These are phyloP conservation scores for Vaccinium macrocarpon DNA, from an alignment of 148 eudicot species.

Conservation along the genomic window DNA sequence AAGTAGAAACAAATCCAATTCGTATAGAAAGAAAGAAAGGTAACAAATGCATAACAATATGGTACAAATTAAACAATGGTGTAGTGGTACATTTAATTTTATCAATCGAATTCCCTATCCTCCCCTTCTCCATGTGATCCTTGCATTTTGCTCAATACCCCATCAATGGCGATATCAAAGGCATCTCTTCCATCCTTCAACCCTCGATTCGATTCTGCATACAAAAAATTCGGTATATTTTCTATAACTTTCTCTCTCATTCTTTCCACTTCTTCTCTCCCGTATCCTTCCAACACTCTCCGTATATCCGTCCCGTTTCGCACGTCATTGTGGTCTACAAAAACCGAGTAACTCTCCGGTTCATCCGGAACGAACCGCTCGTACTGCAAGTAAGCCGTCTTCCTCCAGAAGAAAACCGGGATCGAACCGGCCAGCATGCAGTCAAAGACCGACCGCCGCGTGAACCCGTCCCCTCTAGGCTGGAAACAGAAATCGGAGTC, in stretches of 20 bases:
- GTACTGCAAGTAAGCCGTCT: constrained; percentile 79
- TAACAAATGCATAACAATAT: not conserved
- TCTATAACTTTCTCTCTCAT: constrained; percentile 93
- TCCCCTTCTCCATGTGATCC: constrained; percentile 16
- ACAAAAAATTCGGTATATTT: constrained; percentile 56
- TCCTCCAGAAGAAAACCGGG: constrained; percentile 88
- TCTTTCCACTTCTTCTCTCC: constrained; percentile 42
- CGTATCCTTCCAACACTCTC: constrained; percentile 42
- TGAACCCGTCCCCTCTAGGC: constrained; percentile 56
- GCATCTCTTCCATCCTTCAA: constrained; percentile 53
- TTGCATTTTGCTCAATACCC: constrained; percentile 51
- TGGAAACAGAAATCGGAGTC: constrained; percentile 53
- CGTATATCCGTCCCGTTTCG: constrained; percentile 59
- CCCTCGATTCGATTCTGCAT: constrained; percentile 54
- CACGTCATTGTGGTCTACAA: constrained; percentile 64
- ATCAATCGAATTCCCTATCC: not conserved
- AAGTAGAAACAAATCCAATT: too few relatives aligned
- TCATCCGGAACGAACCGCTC: constrained; percentile 80
- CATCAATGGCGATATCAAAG: constrained; percentile 75
- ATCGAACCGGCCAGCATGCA: constrained; percentile 66
- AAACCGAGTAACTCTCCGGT: constrained; percentile 87
- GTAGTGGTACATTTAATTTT: not conserved
- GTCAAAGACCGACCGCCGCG: constrained; percentile 50
- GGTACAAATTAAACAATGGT: not conserved
- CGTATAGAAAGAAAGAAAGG: too few relatives aligned